Conservation (phyloP, 495 filamentous ascomycete genomes). For the Daldinia vernicosa region DNA sequence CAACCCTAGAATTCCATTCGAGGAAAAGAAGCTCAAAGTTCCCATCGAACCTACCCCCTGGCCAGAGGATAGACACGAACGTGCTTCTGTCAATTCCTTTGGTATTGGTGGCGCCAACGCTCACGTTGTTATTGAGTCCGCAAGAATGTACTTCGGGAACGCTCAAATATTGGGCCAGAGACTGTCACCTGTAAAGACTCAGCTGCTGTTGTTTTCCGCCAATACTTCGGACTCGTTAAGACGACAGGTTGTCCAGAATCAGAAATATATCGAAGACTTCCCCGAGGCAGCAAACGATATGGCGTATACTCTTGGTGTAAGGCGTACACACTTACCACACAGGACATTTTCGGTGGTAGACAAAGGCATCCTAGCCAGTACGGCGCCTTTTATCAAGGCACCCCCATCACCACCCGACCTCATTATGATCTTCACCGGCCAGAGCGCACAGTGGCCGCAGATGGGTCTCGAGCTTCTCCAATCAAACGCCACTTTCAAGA, state of each 20-base stretch:
- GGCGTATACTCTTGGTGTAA: slow-evolving; percentile 33
- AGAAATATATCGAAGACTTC: slow-evolving; percentile 10
- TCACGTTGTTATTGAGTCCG: slow-evolving; percentile 58
- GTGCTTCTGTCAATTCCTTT: slow-evolving; percentile 37
- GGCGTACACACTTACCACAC: slow-evolving; percentile 38
- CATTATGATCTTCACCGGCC: slow-evolving; percentile 42
- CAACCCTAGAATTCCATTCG: slow-evolving; percentile 51
- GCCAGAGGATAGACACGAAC: slow-evolving; percentile 38
- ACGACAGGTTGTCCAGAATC: neutral
- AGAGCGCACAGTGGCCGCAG: slow-evolving; percentile 45
- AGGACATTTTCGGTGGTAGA: slow-evolving; percentile 29
- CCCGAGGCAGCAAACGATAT: slow-evolving; percentile 27
- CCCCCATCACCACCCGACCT: neutral
- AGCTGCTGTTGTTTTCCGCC: slow-evolving; percentile 29
- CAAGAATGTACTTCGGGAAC: neutral
- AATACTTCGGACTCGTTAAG: slow-evolving; percentile 29
- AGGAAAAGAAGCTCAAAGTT: slow-evolving; percentile 47
- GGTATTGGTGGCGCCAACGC: slow-evolving; percentile 63
- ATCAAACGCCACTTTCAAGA: slow-evolving; percentile 5
- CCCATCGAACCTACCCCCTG: slow-evolving; percentile 41
- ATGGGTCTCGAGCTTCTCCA: slow-evolving; percentile 30
- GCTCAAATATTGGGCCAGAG: slow-evolving; percentile 34
- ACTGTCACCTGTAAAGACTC: slow-evolving; percentile 45
- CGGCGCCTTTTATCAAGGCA: neutral
- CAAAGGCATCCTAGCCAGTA: slow-evolving; percentile 9